phyloP scores from a whole-genome alignment of 208 protist genomes.

The Crithidia bombi region DNA sequence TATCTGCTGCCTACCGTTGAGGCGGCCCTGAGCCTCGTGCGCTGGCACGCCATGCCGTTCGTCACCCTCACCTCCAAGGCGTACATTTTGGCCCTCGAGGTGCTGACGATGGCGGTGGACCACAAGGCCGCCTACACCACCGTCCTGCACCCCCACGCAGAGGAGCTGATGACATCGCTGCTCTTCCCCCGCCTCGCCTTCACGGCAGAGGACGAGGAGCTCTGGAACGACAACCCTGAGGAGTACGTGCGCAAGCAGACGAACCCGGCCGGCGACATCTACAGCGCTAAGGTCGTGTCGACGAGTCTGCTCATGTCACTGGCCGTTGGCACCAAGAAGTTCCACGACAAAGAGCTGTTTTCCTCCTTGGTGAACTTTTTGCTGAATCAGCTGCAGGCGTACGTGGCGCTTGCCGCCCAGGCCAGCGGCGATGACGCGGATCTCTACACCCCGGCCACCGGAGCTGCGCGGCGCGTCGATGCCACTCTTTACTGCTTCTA shows the following conservation, averaged over 20 bases:
- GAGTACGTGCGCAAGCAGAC: conserved; percentile 92
- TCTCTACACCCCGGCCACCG: conserved; percentile 32
- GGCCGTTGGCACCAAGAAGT: conserved; percentile 56
- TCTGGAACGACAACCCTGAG: conserved; percentile 89
- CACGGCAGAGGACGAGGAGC: conserved; percentile 78
- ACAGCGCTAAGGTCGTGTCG: conserved; percentile 77
- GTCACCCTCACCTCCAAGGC: conserved; percentile 78
- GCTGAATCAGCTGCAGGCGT: conserved; percentile 68
- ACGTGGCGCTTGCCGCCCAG: conserved; percentile 31
- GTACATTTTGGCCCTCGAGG: conserved; percentile 84
- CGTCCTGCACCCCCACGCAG: conserved; percentile 62
- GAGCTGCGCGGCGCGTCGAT: conserved; percentile 73
- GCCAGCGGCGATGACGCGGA: conserved; percentile 42
- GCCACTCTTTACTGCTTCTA: conserved; percentile 75
- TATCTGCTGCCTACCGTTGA: conserved; percentile 51
- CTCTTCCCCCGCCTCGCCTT: conserved; percentile 92
- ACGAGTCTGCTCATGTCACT: conserved; percentile 76
- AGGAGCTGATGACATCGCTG: conserved; percentile 75
- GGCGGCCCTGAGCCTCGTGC: conserved; percentile 62
- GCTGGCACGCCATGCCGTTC: conserved; percentile 68
- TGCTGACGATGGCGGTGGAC: conserved; percentile 54
- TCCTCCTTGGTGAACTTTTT: conserved; percentile 75
- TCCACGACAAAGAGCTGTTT: conserved; percentile 67
- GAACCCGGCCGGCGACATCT: conserved; percentile 79
- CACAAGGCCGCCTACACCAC: conserved; percentile 47